Base-by-base conservation (phyloP, 331 rosid species). In the Malus hybrid region DNA sequence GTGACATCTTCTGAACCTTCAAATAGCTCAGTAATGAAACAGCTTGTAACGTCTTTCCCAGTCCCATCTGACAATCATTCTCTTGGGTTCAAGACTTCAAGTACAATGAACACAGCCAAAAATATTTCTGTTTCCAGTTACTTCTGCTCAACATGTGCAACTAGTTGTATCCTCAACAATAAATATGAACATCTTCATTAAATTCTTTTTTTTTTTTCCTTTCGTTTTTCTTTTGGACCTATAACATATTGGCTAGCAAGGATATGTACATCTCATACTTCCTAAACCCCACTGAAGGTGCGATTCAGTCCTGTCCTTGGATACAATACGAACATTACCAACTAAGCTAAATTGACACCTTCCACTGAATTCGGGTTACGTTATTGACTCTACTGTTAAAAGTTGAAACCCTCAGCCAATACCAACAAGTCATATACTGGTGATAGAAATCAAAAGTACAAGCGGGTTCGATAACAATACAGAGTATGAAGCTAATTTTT, bases 41-140 rank as follows among this genome's bases (percentile, higher is more conserved):
- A 76, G 96, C 99, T 77, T 94, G 99, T 85, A 94, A 71, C 39
- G 99, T 94, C 96, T 94, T 94, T 55, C 99, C 97, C 50, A 94
- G 84, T 76, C 99, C 99, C 99, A 94, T 94, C 99, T 94, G 92
- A 77, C 66, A 78, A 81, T 48, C 20, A 79, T 52, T 76, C 73
- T 72, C 52, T 77, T 33, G 70, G 52, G 77, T 73, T 67, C 55
- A 42, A 42, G 48, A 42, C 14, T 42, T 42, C 48, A 81, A 27
- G 60, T 32, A 81, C 36, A 52, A 65, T 44, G 36, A 66, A 68
- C 48, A 81, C 44, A 27, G 77, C 48, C 48, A 42, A 42, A 42
- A n/a, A 33, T 32, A 33, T 8, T 42, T 42, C 48, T 42, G 48
- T 42, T 42, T 42, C 48, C 48, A 10, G 18, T 57, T n/a, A n/a